phyloP scores from a whole-genome alignment of 176 grass and related monocot genomes.

The Oryza officinalis region DNA sequence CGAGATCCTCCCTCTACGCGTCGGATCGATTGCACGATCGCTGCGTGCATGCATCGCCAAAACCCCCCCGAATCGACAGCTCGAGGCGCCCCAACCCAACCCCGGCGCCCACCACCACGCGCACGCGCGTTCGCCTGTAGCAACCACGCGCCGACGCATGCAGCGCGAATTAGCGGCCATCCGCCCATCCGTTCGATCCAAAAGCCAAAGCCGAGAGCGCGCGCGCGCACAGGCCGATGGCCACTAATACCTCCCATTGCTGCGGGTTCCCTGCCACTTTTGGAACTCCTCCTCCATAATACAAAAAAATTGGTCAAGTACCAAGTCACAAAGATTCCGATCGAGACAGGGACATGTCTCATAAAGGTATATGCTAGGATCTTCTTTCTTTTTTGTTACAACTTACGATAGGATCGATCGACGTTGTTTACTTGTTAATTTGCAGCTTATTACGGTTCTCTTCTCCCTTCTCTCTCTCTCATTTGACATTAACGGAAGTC shows the following conservation, averaged over 20 bases:
- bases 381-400: no score
- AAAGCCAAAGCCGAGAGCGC: no score
- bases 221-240: no score
- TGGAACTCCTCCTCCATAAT: background rate
- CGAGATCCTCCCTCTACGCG: background rate
- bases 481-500: constrained; percentile 21
- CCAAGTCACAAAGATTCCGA: background rate
- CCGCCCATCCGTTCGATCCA: no score
- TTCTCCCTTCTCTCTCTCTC: background rate
- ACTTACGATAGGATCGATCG: background rate
- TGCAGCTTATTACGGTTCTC: background rate
- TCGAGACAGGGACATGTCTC: background rate
- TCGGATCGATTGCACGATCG: background rate
- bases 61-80: background rate
- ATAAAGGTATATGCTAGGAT: background rate
- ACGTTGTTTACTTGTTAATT: background rate
- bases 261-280: background rate
- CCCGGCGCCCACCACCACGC: background rate
- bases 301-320: background rate
- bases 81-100: no score
- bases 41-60: background rate
- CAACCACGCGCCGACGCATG: no score
- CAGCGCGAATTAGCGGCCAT: background rate
- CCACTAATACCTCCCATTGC: background rate
- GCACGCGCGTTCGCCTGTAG: background rate